Base-by-base conservation (phyloP, 2,329 filamentous ascomycete species). In the Aschersonia sp. region DNA sequence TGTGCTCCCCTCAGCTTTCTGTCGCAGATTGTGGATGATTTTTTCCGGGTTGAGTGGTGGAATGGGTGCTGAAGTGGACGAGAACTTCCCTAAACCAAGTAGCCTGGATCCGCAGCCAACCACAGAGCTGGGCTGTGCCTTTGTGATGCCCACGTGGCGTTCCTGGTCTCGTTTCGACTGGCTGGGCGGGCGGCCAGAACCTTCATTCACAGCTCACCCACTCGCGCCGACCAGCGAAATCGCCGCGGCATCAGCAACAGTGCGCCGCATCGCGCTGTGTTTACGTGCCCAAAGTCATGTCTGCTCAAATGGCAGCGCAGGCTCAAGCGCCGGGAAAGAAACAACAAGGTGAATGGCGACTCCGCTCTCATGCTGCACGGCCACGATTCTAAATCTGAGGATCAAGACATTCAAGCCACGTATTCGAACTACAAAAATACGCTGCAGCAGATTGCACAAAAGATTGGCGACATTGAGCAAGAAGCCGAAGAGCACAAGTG, bases 401-500 rank as follows among this genome's bases (percentile, higher is more conserved):
- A 40, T 40, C 30, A 14, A 92, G 86, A 92, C 62, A 77, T 92
- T 55, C 86, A 92, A 67, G 69, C 74, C 45, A 84, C 86, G 57
- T 92, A 92, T 64, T 77, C 77, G 55, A 87, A 81, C 66, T 90
- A 79, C 67, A 84, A 84, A 62, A 81, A 77, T 56, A 81, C 74
- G 4, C 77, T 98, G 49, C 90, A 97, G 67, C 86, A 92, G 61
- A 81, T 98, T 58, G 92, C 92, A 32, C 83, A 88, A 60, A 97
- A 95, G 66, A 95, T 98, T 56, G 92, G 92, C 41, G 89, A 97
- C 61, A 89, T 98, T 48, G 92, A 98, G 69, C 87, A 95, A 64
- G 92, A 97, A 64, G 83, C 86, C 22, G 92, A 98, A 66, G 92
- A 98, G 65, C 92, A 98, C 73, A 97, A 95, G 92, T 97, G 32